Base-by-base conservation (phyloP, 257 asterid species). In the Nyctanthes arbortristis region DNA sequence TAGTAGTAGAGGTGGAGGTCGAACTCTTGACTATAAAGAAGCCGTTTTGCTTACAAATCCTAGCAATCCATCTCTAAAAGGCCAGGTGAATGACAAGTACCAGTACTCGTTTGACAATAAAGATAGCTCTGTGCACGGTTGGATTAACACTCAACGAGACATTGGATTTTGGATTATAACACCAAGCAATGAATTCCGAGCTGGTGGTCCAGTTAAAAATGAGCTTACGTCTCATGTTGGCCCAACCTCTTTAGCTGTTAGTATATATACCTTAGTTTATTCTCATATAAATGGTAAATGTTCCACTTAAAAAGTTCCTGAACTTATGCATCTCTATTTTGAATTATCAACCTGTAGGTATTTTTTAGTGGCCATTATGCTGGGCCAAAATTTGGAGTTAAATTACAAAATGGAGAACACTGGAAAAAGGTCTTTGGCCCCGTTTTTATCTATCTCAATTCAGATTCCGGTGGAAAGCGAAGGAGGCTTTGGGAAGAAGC, bases 361-460 rank as follows among this genome's bases (percentile, higher is more conserved):
- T 82, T 86, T 69, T 73, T 82, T 14, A 86, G 91, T 57, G 65
- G 33, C 2, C 96, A 88, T 71, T 88, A 88, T 54, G 83, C 93
- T 33, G 96, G 88, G 5, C 70, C 65, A 0, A 7, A 5, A 0
- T 77, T 75, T 5, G 83, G 81, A 69, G 73, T 86, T 43, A 69
- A 67, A 28, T 8, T 88, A 16, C 71, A 68, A 37, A 47, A 76
- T 25, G 91, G 88, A 45, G 91, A 88, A 81, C 63, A 59, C 4
- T 84, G 90, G 95, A 85, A 79, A 64, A 85, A 88, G 58, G 95
- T 85, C 1, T 82, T 85, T 1, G 95, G 95, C 11, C 95, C 92
- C 2, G 78, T 84, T 73, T 84, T 85, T 74, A 61, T 88, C 61
- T 88, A 85, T 68, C 69, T 88, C 37, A 88, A 85, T 68, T 82